Evolutionary conservation across 441 rosid genomes (phyloP), one percentile per base, ranked within the genome.

Genomic region (Erodium texanum): DNA sequence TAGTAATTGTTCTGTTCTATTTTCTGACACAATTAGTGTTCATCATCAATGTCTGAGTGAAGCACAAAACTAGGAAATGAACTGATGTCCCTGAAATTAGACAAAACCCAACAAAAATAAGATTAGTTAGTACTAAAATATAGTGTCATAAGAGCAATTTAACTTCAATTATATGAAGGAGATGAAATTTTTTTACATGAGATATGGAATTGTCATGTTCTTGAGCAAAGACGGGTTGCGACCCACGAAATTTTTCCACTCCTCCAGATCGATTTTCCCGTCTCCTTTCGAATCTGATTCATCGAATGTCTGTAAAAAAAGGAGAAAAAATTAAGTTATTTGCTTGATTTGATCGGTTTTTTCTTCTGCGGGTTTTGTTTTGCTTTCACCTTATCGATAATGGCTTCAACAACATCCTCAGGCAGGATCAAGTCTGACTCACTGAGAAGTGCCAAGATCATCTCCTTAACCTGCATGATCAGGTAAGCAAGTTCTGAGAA

Each of bases 181-280:
- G 16, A 45, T 45, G 52, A 16, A n/a, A 45, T 11, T 18, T 6
- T 6, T 18, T 75, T 81, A 80, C 87, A 66, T 75, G 54, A 86
- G 68, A 74, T 82, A 76, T 56, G 84, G 87, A 73, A 85, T 68
- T 3, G 85, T 83, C 84, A 82, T 85, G 54, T 75, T 78, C 72
- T 74, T 80, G 10, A 86, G 81, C 50, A 82, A 19, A 5, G 81
- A 75, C 36, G 86, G 83, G 52, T 78, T 68, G 24, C 74, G 76
- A 62, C 66, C 52, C 23, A 75, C 81, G 3, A 73, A 76, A 32
- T 73, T 76, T 34, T 67, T 66, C 85, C 87, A 82, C 59, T 79
- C 89, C 66, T 82, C 73, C 0, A 32, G 36, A 67, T 86, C 85
- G 52, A 83, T 80, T 66, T 81, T 81, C 5, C 83, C 85, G 69